Evolutionary conservation across 2,329 filamentous ascomycete genomes (phyloP), one percentile per base, ranked within the genome.

Genomic region (Aspergillus neotritici): DNA sequence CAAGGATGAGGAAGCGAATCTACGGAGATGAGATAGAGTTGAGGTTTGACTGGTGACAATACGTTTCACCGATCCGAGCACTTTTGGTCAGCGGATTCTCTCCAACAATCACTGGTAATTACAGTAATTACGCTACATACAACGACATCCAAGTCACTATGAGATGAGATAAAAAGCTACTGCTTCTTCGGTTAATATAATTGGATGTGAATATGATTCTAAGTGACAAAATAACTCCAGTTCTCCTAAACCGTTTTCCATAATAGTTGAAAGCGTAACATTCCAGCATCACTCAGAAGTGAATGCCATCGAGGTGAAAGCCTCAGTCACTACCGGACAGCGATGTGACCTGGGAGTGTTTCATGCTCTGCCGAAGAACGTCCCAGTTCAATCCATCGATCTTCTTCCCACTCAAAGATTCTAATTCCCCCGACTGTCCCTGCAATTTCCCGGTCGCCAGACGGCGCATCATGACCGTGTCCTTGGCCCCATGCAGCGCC

Each of bases 401-500:
- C 51, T 68, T 72, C 47, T 67, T 67, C 6, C 74, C 73, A 12
- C 63, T 62, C 28, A 72, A 49, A 3, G 63, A 61, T 46, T 65
- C 63, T 11, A 69, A 50, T 14, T 61, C 62, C 2, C 56, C 46
- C 2, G 58, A 58, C 12, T 65, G 52, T 17, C 60, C 59, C 10
- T 60, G 51, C 34, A 66, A 40, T 30, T 73, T 79, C 10, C 86
- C 84, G 9, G 76, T 82, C 1, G 83, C 81, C 48, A 93, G 80
- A 49, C 76, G 79, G 53, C 86, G 79, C 75, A 89, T 84, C 53
- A 88, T 73, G 1, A 89, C 71, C 0, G 84, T 86, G 55, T 91
- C 87, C 58, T 79, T 83, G 3, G 84, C 81, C 16, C 78, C 79
- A 50, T 77, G 79, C 6, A 84, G 67, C 33, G 71, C 75, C 56